Percentiles rank a stretch among this genome's conserved stretches.
These are phyloP conservation scores for Cichorium intybus DNA, from an alignment of 140 eudicot species.

Conservation along the genomic window DNA sequence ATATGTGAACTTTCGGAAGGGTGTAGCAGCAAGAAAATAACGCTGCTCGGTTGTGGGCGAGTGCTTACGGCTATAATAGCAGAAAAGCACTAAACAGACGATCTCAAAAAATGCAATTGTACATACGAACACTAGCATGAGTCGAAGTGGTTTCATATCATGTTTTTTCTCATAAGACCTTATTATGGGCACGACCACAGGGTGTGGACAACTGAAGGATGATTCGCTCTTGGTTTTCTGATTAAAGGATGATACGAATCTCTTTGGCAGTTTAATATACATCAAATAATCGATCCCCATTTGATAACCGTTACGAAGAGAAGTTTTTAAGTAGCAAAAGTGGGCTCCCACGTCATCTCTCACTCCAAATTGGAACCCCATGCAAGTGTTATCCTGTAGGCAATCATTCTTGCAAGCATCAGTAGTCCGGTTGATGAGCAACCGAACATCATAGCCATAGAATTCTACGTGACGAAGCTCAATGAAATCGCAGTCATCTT, in stretches of 20 bases:
- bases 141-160: background rate
- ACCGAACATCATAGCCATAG: slow-evolving; percentile 32
- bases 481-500: slow-evolving; percentile 13
- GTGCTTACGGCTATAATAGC: slow-evolving; percentile 9
- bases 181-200: background rate
- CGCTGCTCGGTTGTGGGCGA: background rate
- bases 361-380: slow-evolving; percentile 33
- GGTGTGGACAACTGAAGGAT: slow-evolving; percentile 1
- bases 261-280: slow-evolving; percentile 36
- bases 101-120: slow-evolving; percentile 34
- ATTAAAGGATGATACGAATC: background rate
- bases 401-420: slow-evolving; percentile 31
- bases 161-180: slow-evolving; percentile 23
- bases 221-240: background rate
- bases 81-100: slow-evolving; percentile 21
- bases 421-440: slow-evolving; percentile 15
- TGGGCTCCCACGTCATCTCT: background rate
- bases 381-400: slow-evolving; percentile 28
- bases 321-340: slow-evolving; percentile 32
- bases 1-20: slow-evolving; percentile 33
- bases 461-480: slow-evolving; percentile 35
- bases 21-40: slow-evolving; percentile 34
- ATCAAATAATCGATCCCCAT: slow-evolving; percentile 4
- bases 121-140: slow-evolving; percentile 23
- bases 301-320: slow-evolving; percentile 39